Percentiles rank a stretch among this genome's conserved stretches.
Evolutionary conservation across 2,329 filamentous ascomycete genomes (phyloP).

Genomic region (Colletotrichum trifolii): DNA sequence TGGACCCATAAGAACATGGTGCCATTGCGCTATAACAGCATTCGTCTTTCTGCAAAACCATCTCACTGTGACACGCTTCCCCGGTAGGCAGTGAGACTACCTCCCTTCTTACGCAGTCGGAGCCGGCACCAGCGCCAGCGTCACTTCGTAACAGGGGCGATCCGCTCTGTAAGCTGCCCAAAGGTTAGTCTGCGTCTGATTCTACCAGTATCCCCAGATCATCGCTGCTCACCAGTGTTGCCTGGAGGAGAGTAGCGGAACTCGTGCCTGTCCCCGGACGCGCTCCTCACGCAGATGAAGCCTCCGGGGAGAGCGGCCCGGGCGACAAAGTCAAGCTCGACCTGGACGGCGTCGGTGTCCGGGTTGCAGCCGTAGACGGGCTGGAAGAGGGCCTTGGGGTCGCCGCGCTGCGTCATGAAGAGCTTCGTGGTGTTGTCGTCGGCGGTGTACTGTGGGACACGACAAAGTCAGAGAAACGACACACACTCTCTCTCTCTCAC

Average conservation of each 20-base stretch:
- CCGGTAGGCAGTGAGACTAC: too few relatives aligned
- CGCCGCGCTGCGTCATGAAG: conserved; percentile 58
- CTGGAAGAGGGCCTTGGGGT: conserved; percentile 54
- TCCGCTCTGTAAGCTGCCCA: too few relatives aligned
- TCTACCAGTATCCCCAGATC: too few relatives aligned
- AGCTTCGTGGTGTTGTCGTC: conserved; percentile 59
- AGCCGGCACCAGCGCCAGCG: too few relatives aligned
- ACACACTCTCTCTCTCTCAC: too few relatives aligned
- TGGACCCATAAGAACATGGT: too few relatives aligned
- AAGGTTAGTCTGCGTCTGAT: too few relatives aligned
- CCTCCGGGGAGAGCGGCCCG: conserved; percentile 47
- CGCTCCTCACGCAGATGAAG: conserved; percentile 51
- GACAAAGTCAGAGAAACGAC: conserved; percentile 1
- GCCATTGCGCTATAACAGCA: too few relatives aligned
- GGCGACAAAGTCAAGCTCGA: conserved; percentile 48
- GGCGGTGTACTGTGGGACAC: conserved; percentile 47
- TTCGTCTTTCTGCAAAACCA: too few relatives aligned
- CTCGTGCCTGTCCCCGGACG: conserved; percentile 51
- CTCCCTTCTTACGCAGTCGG: too few relatives aligned
- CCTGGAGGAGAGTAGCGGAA: conserved; percentile 55
- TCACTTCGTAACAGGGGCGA: too few relatives aligned
- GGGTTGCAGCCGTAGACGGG: conserved; percentile 55
- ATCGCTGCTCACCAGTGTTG: conserved; percentile 46
- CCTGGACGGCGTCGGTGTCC: conserved; percentile 52
- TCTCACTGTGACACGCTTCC: too few relatives aligned